Base-by-base conservation (phyloP, 1,284 basidiomycete genomes). In the Rhodotorula sp. region DNA sequence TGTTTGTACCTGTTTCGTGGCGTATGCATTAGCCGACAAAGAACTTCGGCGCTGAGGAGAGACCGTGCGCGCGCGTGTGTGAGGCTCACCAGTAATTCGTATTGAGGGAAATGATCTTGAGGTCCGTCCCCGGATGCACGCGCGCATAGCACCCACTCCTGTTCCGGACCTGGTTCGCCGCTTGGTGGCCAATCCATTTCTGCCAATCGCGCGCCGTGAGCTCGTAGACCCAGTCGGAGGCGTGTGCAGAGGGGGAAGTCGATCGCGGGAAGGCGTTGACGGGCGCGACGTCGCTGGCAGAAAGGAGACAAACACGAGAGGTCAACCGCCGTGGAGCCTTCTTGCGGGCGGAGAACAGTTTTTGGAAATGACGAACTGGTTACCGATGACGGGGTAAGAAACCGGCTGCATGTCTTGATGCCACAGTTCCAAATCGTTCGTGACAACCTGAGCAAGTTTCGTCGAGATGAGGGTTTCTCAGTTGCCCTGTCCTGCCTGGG, bases 101-200 rank as follows among this genome's bases (percentile, higher is more conserved):
- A 69, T 88, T 88, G 67, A 87, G 70, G 0, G 85, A 85, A 50
- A 88, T 84, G 55, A 88, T 71, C 60, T 66, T 72, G 19, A 78
- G 49, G 38, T 68, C 45, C 34, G 74, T 75, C 15, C 74, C 74
- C 2, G 71, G 72, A 50, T 74, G 72, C 19, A 75, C 68, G 15
- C 71, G 34, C n/a, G 74, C 50, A 48, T 77, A 79, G 43, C 74
- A 79, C 5, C 78, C 77, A 18, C 57, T 71, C 55, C 56, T 61
- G 7, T 58, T 59, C 12, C 50, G 6, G 5, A 70, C 71, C 60
- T 67, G 61, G 5, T 62, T 16, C 2, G 75, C 71, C 19, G 69
- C 70, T 7, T 54, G 43, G 16, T n/a, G 48, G 3, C 77, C 77
- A 34, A 79, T 79, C 77, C 76, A 79, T 21, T 73, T 69, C 48